Conservation (phyloP, 768 basidiomycete species). For the Termitomyces sp. region DNA sequence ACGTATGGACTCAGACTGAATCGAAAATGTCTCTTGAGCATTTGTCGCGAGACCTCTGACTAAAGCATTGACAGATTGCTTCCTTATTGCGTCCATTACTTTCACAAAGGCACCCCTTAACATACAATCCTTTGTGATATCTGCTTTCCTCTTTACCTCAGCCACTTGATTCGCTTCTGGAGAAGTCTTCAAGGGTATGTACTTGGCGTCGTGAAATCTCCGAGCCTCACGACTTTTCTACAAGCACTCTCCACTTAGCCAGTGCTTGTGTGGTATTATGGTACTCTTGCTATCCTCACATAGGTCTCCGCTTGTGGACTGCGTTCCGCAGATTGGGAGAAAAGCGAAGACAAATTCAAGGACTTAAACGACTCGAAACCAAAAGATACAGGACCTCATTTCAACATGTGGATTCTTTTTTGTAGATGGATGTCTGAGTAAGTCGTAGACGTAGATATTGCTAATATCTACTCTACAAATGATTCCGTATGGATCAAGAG, state of each 20-base stretch:
- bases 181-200: constrained; percentile 49
- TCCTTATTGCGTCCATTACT: too few species aligned
- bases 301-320: constrained; percentile 52
- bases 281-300: constrained; percentile 17
- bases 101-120: too few species aligned
- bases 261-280: constrained; percentile 72
- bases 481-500: not conserved
- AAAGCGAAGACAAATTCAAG: constrained; percentile 58
- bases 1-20: too few species aligned
- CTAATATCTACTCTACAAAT: not conserved
- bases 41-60: too few species aligned
- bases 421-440: too few species aligned
- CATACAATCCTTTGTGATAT: too few species aligned
- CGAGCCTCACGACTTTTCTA: not conserved
- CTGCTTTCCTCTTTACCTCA: too few species aligned
- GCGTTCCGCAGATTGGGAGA: constrained; percentile 50
- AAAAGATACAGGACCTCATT: not conserved
- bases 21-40: too few species aligned
- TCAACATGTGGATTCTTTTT: not conserved
- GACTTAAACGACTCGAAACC: constrained; percentile 25
- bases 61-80: too few species aligned
- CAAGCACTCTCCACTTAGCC: constrained; percentile 31
- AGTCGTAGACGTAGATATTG: too few species aligned
- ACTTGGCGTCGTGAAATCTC: not conserved
- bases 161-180: too few species aligned